Evolutionary conservation across 1,139 yeast species (phyloP).

Genomic region (Pichia sp.): DNA sequence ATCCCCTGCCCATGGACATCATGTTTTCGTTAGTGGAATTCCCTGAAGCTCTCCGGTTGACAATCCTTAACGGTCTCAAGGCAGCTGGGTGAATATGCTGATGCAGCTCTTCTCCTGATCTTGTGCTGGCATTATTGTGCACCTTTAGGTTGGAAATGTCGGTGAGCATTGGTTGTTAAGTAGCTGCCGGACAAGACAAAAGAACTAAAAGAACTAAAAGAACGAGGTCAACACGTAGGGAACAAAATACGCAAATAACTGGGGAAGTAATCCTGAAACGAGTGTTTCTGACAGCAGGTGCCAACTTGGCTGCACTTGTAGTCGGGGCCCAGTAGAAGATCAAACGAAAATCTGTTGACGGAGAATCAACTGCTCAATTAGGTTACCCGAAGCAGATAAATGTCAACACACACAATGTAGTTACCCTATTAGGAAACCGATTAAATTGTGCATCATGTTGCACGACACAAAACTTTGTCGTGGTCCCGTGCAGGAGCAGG

Average conservation of each 20-base stretch:
- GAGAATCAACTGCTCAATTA: background rate
- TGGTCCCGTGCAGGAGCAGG: background rate
- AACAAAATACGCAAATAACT: background rate
- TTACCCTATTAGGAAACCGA: slow-evolving; percentile 6
- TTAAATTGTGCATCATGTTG: background rate
- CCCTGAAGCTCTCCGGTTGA: slow-evolving; percentile 1
- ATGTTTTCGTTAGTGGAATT: background rate
- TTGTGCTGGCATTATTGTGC: background rate
- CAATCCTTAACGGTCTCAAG: slow-evolving; percentile 11
- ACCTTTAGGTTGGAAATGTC: slow-evolving; percentile 18
- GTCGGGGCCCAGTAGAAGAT: background rate
- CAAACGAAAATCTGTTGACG: background rate
- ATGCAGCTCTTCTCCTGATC: background rate
- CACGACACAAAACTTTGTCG: background rate
- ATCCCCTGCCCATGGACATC: background rate
- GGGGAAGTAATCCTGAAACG: background rate
- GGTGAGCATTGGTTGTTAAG: slow-evolving; percentile 17
- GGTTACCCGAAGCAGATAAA: slow-evolving; percentile 7
- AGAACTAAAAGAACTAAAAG: background rate
- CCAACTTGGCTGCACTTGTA: background rate
- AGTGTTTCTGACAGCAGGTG: background rate
- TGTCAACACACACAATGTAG: slow-evolving; percentile 3
- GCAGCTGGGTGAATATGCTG: background rate
- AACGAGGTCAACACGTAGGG: too few relatives aligned
- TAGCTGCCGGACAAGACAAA: background rate